A percentile compares a stretch with the other conserved stretches of the same genome.
phyloP scores from a whole-genome alignment of 805 yeast species.

The Diddensiella transvaalensis region DNA sequence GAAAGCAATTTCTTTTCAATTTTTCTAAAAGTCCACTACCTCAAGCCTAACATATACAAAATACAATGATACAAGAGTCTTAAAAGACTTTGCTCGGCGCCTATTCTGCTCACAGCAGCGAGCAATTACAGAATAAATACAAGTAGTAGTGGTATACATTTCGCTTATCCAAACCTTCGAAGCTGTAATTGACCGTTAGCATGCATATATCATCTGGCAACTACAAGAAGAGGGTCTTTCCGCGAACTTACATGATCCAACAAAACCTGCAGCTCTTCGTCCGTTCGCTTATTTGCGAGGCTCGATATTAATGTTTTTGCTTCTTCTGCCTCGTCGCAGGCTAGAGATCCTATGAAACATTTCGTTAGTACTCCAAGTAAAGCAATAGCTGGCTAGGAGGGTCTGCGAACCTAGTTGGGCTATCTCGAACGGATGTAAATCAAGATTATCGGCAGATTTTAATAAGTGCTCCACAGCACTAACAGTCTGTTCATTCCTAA shows the following conservation, averaged over 20 bases:
- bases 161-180: conserved; percentile 28
- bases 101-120: too few relatives aligned
- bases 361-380: not conserved
- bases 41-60: conserved; percentile 2
- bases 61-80: not conserved
- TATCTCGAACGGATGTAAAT: conserved; percentile 90
- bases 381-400: conserved; percentile 8
- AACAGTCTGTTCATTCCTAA: conserved; percentile 87
- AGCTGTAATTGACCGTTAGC: conserved; percentile 13
- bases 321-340: conserved; percentile 96
- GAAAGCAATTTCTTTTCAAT: conserved; percentile 29
- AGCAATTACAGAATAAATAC: conserved; percentile 7
- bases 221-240: too few relatives aligned
- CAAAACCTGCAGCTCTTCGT: conserved; percentile 80
- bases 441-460: conserved; percentile 65
- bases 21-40: conserved; percentile 16
- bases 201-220: not conserved
- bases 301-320: conserved; percentile 93
- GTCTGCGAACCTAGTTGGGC: conserved; percentile 62
- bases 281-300: conserved; percentile 72
- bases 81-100: too few relatives aligned
- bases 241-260: conserved; percentile 70
- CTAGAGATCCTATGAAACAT: conserved; percentile 59
- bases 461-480: conserved; percentile 88
- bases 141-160: not conserved